phyloP scores from a whole-genome alignment of 805 yeast species.

The Wickerhamomyces alni region DNA sequence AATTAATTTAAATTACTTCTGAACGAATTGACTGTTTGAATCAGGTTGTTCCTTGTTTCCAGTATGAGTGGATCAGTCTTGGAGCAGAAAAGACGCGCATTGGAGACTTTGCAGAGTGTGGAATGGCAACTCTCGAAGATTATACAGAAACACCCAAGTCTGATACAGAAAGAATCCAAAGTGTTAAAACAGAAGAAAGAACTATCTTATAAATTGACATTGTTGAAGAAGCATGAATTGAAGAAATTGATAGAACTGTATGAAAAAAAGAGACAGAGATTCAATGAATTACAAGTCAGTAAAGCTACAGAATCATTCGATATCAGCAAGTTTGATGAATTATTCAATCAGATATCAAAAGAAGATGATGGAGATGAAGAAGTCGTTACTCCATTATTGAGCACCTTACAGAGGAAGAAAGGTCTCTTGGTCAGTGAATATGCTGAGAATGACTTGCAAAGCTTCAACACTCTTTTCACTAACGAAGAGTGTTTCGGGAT shows the following conservation, averaged over 20 bases:
- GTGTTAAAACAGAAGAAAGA: background rate
- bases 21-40: too few relatives aligned
- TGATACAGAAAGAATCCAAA: background rate
- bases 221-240: background rate
- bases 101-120: background rate
- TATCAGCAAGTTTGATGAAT: constrained; percentile 30
- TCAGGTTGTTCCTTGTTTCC: background rate
- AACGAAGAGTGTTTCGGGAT: constrained; percentile 62
- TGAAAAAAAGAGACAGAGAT: background rate
- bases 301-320: constrained; percentile 11
- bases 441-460: constrained; percentile 41
- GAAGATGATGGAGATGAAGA: constrained; percentile 25
- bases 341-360: constrained; percentile 26
- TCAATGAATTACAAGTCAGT: constrained; percentile 16
- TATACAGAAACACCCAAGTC: background rate
- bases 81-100: background rate
- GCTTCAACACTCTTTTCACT: constrained; percentile 43
- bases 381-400: constrained; percentile 20
- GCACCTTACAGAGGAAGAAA: constrained; percentile 15
- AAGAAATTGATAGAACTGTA: background rate
- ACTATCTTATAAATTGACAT: background rate
- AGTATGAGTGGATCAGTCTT: background rate
- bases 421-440: constrained; percentile 36
- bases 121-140: background rate
- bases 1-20: too few relatives aligned